phyloP scores from a whole-genome alignment of 768 basidiomycete genomes.

The Crepidotus variabilis region DNA sequence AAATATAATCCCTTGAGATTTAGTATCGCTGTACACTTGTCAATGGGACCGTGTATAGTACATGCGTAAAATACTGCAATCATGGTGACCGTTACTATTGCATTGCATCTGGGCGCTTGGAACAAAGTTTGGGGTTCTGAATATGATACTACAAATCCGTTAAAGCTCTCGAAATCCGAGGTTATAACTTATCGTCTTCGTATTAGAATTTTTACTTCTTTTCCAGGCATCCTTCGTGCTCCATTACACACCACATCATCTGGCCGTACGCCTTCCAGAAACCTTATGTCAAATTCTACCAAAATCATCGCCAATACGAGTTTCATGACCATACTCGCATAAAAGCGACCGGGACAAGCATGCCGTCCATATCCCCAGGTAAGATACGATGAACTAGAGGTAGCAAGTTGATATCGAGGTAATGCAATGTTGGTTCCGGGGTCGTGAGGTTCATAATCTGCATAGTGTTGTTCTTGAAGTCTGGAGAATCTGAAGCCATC shows the following conservation, averaged over 20 bases:
- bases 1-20: too few species aligned
- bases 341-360: slow-evolving; percentile 40
- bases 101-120: not conserved
- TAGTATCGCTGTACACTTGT: too few species aligned
- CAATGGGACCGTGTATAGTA: too few species aligned
- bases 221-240: slow-evolving; percentile 14
- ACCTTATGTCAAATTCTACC: slow-evolving; percentile 31
- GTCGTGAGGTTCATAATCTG: slow-evolving; percentile 17
- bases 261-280: slow-evolving; percentile 14
- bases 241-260: slow-evolving; percentile 16
- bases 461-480: slow-evolving; percentile 24
- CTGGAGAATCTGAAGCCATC: slow-evolving; percentile 37
- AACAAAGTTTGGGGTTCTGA: not conserved
- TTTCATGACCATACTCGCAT: slow-evolving; percentile 41
- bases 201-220: slow-evolving; percentile 15
- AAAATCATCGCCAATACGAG: slow-evolving; percentile 40
- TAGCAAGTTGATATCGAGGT: slow-evolving; percentile 13
- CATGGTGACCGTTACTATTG: not conserved
- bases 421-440: slow-evolving; percentile 1
- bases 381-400: slow-evolving; percentile 11
- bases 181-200: slow-evolving; percentile 2
- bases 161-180: too few species aligned
- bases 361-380: slow-evolving; percentile 23
- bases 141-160: not conserved
- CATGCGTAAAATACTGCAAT: too few species aligned